These are phyloP conservation scores for Phaeosphaeriaceae sp. DNA, from an alignment of 2,329 filamentous ascomycete species.

Conservation along the genomic window DNA sequence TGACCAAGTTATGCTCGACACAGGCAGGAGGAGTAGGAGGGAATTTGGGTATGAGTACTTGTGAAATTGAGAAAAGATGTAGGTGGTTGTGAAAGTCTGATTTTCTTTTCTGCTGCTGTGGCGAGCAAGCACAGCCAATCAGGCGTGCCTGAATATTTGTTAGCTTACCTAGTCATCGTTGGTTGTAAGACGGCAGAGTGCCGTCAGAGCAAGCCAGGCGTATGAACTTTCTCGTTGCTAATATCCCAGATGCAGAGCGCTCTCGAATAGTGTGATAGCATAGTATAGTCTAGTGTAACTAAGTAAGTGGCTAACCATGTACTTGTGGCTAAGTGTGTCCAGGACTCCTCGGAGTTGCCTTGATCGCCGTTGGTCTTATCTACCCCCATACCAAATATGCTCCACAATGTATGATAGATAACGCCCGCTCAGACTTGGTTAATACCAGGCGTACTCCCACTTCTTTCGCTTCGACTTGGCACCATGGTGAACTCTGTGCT, in stretches of 20 bases:
- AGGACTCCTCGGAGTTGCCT: conserved; percentile 13
- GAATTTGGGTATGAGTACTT: too few relatives aligned
- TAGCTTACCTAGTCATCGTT: not conserved
- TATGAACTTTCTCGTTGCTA: too few relatives aligned
- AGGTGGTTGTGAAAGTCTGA: not conserved
- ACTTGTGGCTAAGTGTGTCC: too few relatives aligned
- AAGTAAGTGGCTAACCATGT: too few relatives aligned
- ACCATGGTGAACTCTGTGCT: conserved; percentile 32
- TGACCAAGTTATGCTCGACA: too few relatives aligned
- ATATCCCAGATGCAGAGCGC: too few relatives aligned
- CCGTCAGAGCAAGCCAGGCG: too few relatives aligned
- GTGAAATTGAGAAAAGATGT: not conserved
- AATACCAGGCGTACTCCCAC: conserved; percentile 13
- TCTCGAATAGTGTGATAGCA: too few relatives aligned
- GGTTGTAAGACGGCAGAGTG: too few relatives aligned
- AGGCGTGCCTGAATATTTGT: not conserved
- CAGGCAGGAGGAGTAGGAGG: too few relatives aligned
- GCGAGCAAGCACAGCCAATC: conserved; percentile 3
- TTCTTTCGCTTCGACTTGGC: conserved; percentile 20
- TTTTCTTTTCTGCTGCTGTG: conserved; percentile 3
- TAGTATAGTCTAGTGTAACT: too few relatives aligned
- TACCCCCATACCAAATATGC: not conserved
- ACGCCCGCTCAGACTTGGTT: conserved; percentile 3
- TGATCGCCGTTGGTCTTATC: conserved; percentile 14
- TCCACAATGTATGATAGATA: conserved; percentile 8